Evolutionary conservation across 768 basidiomycete species (phyloP).

Genomic region (Phlegmacium glaucopus): DNA sequence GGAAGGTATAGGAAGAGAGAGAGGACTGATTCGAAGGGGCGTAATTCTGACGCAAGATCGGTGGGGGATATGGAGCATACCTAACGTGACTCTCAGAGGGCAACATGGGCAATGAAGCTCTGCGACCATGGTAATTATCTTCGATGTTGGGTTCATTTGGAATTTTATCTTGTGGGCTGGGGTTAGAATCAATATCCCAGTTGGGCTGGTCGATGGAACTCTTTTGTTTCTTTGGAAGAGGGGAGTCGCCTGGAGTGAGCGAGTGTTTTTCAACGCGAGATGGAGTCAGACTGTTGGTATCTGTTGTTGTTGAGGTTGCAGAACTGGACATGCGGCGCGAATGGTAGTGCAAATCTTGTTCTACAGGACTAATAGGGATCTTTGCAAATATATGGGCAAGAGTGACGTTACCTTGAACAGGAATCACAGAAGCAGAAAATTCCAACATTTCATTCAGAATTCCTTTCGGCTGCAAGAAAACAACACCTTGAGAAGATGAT

Average conservation of each 20-base stretch:
- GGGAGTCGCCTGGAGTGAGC: conserved; percentile 53
- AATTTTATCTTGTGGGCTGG: conserved; percentile 33
- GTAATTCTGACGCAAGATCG: conserved; percentile 44
- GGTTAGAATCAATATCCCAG: conserved; percentile 33
- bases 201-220: conserved; percentile 27
- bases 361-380: conserved; percentile 32
- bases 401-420: no score
- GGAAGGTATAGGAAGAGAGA: conserved; percentile 54
- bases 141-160: conserved; percentile 40
- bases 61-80: conserved; percentile 54
- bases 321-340: conserved; percentile 77
- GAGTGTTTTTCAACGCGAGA: conserved; percentile 61
- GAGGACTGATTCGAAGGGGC: conserved; percentile 39
- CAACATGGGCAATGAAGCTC: conserved; percentile 62
- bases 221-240: conserved; percentile 49
- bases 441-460: no score
- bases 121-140: conserved; percentile 56
- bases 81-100: conserved; percentile 52
- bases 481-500: no score
- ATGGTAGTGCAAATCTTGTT: conserved; percentile 55
- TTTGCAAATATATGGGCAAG: no score
- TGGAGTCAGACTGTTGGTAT: conserved; percentile 59
- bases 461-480: no score
- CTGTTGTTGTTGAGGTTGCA: conserved; percentile 62
- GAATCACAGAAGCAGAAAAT: no score